Base-by-base conservation (phyloP, 768 basidiomycete genomes). In the Boletales sp. region DNA sequence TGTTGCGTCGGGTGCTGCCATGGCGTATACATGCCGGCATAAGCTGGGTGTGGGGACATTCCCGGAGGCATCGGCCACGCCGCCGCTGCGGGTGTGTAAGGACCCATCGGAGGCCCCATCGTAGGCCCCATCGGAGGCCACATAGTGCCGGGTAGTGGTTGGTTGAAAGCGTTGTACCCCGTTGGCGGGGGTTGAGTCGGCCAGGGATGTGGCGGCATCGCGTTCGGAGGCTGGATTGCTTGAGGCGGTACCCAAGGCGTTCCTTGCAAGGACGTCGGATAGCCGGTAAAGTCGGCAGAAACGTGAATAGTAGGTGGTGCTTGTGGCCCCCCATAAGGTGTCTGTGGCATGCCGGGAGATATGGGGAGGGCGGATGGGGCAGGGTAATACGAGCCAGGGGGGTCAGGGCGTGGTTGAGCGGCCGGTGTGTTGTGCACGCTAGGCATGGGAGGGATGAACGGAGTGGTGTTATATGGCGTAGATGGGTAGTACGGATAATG, bases 401-500 rank as follows among this genome's bases (percentile, higher is more conserved):
- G 55, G 0, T 68, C 68, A 4, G 41, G 2, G 8, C 61, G 65
- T 35, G 51, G 32, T n/a, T 62, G 59, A 32, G 30, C 44, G 12
- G 54, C 55, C 17, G 63, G 66, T 14, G 63, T 66, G 11, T 50
- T 43, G 15, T 68, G 61, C 15, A 58, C 13, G 35, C 59, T 67
- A 8, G 64, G 66, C 52, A 64, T 61, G 11, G 58, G 55, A 2
- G 74, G 74, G 21, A 76, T 70, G 44, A 70, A 75, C 1, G 71
- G 71, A 8, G 69, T 67, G 3, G 58, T 44, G 34, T 67, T 71
- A 32, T 71, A 72, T 5, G 74, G 74, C 13, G 73, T 67, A 14
- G 54, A 49, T 1, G 72, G 69, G 47, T 75, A 75, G 32, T 61
- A 63, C 10, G 75, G 73, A 47, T 73, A 76, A 40, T 61, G 60